A percentile compares a stretch with the other conserved stretches of the same genome.
phyloP scores from a whole-genome alignment of 345 rosid species.

The Acer yangbiense region DNA sequence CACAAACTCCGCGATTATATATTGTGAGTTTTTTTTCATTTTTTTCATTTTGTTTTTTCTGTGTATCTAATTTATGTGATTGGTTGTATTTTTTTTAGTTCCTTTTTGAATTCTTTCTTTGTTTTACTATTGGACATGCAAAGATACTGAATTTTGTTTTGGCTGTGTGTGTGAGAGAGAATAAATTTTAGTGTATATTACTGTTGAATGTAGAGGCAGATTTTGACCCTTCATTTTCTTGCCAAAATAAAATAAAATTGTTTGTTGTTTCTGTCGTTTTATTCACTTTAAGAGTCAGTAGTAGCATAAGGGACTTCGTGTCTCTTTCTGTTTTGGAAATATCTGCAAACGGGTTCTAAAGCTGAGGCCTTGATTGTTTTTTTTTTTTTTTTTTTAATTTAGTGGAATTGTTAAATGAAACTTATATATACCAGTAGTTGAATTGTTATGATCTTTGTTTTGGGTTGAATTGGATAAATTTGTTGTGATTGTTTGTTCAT shows the following conservation, averaged over 20 bases:
- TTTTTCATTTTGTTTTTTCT: neutral
- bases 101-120: neutral
- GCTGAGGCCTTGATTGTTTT: neutral
- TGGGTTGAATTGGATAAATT: constrained; percentile 7
- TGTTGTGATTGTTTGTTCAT: constrained; percentile 1
- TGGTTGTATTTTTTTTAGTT: neutral
- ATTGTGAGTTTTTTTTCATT: constrained; percentile 36
- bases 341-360: constrained; percentile 20
- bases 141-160: neutral
- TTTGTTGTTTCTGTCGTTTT: constrained; percentile 14
- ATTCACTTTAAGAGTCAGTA: constrained; percentile 4
- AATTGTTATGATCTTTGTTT: neutral
- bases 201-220: constrained; percentile 24
- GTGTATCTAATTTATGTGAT: neutral
- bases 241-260: neutral
- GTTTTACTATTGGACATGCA: constrained; percentile 1
- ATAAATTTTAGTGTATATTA: neutral
- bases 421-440: neutral
- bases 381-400: neutral
- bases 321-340: constrained; percentile 5
- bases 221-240: constrained; percentile 27
- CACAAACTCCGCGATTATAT: constrained; percentile 14
- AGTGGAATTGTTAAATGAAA: constrained; percentile 6
- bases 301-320: neutral
- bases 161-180: too few relatives aligned